These are phyloP conservation scores for Leccinum aurantiacum DNA, from an alignment of 768 basidiomycete species.

Conservation along the genomic window DNA sequence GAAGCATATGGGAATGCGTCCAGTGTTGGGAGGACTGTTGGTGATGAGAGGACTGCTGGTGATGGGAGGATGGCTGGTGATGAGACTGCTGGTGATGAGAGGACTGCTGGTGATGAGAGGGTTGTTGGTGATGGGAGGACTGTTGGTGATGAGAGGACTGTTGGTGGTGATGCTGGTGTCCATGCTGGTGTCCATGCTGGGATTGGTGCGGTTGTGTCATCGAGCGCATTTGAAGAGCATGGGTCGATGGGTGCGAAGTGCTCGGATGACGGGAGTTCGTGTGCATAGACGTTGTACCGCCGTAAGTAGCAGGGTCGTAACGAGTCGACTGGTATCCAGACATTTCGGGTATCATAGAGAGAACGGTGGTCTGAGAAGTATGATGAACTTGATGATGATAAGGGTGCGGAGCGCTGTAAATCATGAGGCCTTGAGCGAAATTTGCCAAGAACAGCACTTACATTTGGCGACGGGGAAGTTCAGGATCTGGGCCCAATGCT, in stretches of 20 bases:
- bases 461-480: slow-evolving; percentile 46
- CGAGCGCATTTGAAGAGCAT: slow-evolving; percentile 47
- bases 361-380: slow-evolving; percentile 41
- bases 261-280: slow-evolving; percentile 41
- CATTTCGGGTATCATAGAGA: slow-evolving; percentile 63
- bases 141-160: slow-evolving; percentile 22
- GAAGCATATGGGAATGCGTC: slow-evolving; percentile 46
- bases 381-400: slow-evolving; percentile 49
- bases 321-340: slow-evolving; percentile 49
- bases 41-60: slow-evolving; percentile 28
- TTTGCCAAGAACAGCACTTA: slow-evolving; percentile 31
- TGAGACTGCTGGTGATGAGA: background rate
- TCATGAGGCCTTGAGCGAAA: slow-evolving; percentile 14
- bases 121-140: background rate
- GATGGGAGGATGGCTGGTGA: slow-evolving; percentile 4
- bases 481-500: slow-evolving; percentile 44
- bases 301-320: slow-evolving; percentile 51
- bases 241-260: slow-evolving; percentile 28
- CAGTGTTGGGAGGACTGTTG: slow-evolving; percentile 44
- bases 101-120: background rate
- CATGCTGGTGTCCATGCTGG: slow-evolving; percentile 1
- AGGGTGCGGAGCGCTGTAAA: slow-evolving; percentile 41
- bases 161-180: too few species aligned
- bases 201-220: slow-evolving; percentile 45
- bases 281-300: slow-evolving; percentile 34